Evolutionary conservation across 257 asterid species (phyloP), one percentile per base, ranked within the genome.

Genomic region (Haberlea rhodopensis): DNA sequence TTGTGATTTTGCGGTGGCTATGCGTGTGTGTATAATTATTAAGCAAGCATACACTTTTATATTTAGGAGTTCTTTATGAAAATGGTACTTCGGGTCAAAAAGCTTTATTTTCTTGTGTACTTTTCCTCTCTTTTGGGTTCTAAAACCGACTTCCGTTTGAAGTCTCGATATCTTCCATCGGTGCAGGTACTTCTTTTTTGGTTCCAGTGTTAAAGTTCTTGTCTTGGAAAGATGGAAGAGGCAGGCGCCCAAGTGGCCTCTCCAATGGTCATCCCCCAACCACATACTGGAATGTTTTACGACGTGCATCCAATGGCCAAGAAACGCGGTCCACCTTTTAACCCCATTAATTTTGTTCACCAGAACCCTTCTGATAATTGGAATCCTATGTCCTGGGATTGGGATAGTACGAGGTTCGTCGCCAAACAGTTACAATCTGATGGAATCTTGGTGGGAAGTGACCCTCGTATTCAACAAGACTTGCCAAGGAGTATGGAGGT

Each of bases 371-470:
- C 83, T 20, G 79, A 68, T 60, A 66, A 64, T 68, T 90, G 97
- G 97, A 81, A 79, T 53, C 90, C 88, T 0, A 70, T 62, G 49
- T 78, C 79, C 7, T 90, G 97, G 97, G 77, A 79, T 19, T 90
- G 97, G 97, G 97, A 90, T 37, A 78, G 91, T 60, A 6, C 81
- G 9, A 80, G 89, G 62, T 90, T 85, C 29, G 75, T 90, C 20
- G 97, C 95, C 6, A 85, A 72, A 71, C 91, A 82, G 16, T 27
- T 58, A 63, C 81, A 79, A 28, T 60, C 72, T 73, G 80, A 82
- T 67, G 77, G 65, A 1, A 26, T 15, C 60, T 62, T 13, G 22
- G 68, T 7, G 24, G 72, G 62, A 52, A 53, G 51, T 31, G 76
- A 78, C 66, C 83, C 82, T 81, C 53, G 64, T 85, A 64, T 84